These are phyloP conservation scores for Venturia carpophila DNA, from an alignment of 2,329 filamentous ascomycete genomes.

Conservation along the genomic window DNA sequence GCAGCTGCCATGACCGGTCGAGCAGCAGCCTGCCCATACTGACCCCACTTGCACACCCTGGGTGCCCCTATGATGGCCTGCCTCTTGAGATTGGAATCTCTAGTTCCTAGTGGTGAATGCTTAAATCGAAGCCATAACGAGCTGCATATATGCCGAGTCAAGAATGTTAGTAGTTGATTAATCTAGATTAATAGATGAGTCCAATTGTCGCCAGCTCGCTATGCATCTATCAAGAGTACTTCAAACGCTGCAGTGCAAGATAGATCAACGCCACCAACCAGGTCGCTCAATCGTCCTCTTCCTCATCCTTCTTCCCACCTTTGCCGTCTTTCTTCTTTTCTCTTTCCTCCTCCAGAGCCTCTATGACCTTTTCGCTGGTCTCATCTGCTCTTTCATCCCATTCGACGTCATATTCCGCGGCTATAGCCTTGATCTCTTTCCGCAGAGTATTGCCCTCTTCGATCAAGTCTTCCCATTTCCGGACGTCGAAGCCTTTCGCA, in stretches of 20 bases:
- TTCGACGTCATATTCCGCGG: constrained; percentile 81
- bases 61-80: too few species aligned
- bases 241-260: neutral
- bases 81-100: too few species aligned
- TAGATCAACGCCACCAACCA: neutral
- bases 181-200: constrained; percentile 17
- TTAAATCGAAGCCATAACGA: too few species aligned
- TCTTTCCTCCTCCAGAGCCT: constrained; percentile 45
- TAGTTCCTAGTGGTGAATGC: too few species aligned
- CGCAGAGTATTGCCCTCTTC: constrained; percentile 72
- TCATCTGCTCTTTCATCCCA: constrained; percentile 76
- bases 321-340: constrained; percentile 24
- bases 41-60: too few species aligned
- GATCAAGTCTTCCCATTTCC: constrained; percentile 68
- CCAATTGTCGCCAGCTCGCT: neutral
- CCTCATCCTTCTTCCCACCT: constrained; percentile 14
- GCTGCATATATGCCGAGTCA: too few species aligned
- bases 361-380: constrained; percentile 51
- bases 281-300: constrained; percentile 4
- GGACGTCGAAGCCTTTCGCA: constrained; percentile 64
- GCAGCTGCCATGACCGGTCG: too few species aligned
- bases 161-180: too few species aligned
- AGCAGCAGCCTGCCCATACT: too few species aligned
- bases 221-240: neutral
- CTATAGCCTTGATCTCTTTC: constrained; percentile 70